Base-by-base conservation (phyloP, 257 asterid species). In the Haberlea rhodopensis region DNA sequence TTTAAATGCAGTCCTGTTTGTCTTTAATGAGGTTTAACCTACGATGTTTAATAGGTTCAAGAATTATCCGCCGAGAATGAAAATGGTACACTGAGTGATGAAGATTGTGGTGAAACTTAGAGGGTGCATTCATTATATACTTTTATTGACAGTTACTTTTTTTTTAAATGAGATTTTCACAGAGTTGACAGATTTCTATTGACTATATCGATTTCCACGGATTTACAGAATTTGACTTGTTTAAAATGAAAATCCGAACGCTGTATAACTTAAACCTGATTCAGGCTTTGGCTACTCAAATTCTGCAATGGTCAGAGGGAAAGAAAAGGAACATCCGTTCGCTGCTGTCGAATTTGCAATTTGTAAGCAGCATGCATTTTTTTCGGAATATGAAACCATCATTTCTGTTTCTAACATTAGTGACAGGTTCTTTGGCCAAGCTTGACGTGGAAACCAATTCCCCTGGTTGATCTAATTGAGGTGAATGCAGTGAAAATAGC, bases 251-350 rank as follows among this genome's bases (percentile, higher is more conserved):
- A 68, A 24, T 55, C 26, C 49, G 29, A 62, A 24, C 1, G 10
- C 40, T 19, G 24, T 31, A 10, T 11, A 37, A 37, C 23, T 51
- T 8, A 6, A 32, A 70, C 13, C 19, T 20, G 5, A 54, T 60
- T 63, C 84, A 92, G 97, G 91, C 82, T 75, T 77, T 78, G 57
- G 91, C 87, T 76, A 80, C 86, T 62, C 87, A 85, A 80, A 82
- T 92, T 68, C 78, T 72, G 64, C 91, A 89, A 63, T 89, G 99
- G 99, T 84, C 97, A 60, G 71, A 72, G 7, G 99, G 99, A 63
- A 89, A 94, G 85, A 87, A 89, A 79, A 96, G 97, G 67, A 92
- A 92, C 77, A 92, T 92, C 40, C 96, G 95, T 28, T 89, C 99
- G 6, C 72, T 92, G 71, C 83, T 92, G 5, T 89, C 99, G 24